Evolutionary conservation across 495 filamentous ascomycete genomes (phyloP).

Genomic region (Lophium mytilinum): DNA sequence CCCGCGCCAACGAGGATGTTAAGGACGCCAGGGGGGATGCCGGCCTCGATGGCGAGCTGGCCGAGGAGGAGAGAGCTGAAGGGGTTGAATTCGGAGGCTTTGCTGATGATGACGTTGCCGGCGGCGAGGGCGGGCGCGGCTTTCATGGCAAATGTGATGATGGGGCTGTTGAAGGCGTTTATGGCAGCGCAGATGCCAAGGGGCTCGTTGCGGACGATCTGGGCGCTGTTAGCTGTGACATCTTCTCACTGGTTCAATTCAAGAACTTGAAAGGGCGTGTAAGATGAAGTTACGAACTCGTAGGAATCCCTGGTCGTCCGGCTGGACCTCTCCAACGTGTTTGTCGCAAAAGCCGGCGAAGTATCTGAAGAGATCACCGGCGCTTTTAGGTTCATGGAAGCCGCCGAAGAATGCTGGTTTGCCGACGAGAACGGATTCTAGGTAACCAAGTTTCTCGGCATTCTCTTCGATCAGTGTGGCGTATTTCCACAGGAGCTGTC

Average conservation of each 20-base stretch:
- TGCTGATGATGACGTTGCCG: not conserved
- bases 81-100: not conserved
- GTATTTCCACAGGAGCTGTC: not conserved
- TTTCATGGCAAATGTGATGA: not conserved
- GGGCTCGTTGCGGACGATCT: constrained; percentile 1
- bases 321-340: not conserved
- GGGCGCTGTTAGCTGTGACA: not conserved
- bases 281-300: not conserved
- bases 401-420: not conserved
- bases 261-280: not conserved
- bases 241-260: not conserved
- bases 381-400: not conserved
- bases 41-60: not conserved
- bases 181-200: not conserved
- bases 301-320: not conserved
- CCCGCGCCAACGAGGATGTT: not conserved
- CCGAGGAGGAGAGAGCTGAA: not conserved
- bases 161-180: not conserved
- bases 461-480: not conserved
- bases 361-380: not conserved
- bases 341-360: not conserved
- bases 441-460: not conserved
- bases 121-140: not conserved
- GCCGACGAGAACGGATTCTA: not conserved
- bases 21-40: not conserved